A percentile compares a stretch with the other conserved stretches of the same genome.
Conservation (phyloP, 495 filamentous ascomycete genomes). For the Glarea lozoyensis region DNA sequence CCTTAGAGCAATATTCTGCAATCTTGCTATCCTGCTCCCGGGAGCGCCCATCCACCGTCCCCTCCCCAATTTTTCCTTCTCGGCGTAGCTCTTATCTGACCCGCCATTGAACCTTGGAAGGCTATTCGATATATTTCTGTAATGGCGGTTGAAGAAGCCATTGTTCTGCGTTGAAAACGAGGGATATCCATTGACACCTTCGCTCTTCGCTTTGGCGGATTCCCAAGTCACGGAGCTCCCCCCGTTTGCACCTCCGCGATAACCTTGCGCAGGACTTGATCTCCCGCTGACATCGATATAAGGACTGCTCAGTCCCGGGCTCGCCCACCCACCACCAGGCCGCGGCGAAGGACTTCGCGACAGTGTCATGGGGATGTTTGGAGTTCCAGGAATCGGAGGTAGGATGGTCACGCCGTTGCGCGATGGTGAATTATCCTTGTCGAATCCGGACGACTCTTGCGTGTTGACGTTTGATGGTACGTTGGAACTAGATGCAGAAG, state of each 20-base stretch:
- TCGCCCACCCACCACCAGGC: conserved; percentile 78
- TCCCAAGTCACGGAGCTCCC: conserved; percentile 69
- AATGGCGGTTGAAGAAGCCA: conserved; percentile 75
- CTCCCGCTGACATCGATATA: conserved; percentile 50
- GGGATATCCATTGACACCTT: conserved; percentile 63
- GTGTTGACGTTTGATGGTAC: conserved; percentile 12
- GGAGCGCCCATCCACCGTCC: conserved; percentile 26
- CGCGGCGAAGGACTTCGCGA: conserved; percentile 78
- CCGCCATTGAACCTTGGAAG: conserved; percentile 57
- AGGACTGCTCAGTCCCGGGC: conserved; percentile 62
- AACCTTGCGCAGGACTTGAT: conserved; percentile 49
- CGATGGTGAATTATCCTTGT: not conserved
- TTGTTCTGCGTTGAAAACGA: conserved; percentile 73
- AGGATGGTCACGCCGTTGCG: conserved; percentile 6
- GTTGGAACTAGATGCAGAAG: conserved; percentile 11
- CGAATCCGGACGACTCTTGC: not conserved
- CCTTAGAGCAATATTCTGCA: conserved; percentile 10
- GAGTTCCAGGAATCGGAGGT: conserved; percentile 29
- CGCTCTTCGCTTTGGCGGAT: conserved; percentile 64
- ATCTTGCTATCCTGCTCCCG: conserved; percentile 24
- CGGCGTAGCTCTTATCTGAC: conserved; percentile 39
- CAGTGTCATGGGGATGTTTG: conserved; percentile 58
- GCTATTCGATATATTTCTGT: conserved; percentile 61
- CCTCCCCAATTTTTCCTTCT: conserved; percentile 70
- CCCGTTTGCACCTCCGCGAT: conserved; percentile 35